A percentile compares a stretch with the other conserved stretches of the same genome.
These are phyloP conservation scores for Spirogloea muscicola DNA, from an alignment of 139 green algal species.

Conservation along the genomic window DNA sequence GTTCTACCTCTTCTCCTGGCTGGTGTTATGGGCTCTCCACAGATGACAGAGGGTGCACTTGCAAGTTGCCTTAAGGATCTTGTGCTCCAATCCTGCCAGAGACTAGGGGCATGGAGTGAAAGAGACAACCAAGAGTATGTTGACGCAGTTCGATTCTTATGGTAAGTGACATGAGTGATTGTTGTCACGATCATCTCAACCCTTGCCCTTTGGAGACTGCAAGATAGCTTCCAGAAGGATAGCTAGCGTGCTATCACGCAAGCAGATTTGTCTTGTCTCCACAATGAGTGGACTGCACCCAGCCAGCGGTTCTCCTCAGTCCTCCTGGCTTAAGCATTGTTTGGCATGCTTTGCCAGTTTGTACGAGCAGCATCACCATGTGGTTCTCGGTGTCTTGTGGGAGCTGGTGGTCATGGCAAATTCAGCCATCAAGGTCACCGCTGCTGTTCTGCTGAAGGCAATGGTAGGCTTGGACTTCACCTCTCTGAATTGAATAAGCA, in stretches of 20 bases:
- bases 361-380: conserved; percentile 28
- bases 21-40: conserved; percentile 28
- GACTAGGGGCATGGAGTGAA: conserved; percentile 17
- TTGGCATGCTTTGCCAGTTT: too few relatives aligned
- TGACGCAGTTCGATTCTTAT: conserved; percentile 36
- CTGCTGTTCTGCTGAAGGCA: conserved; percentile 25
- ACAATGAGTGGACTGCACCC: too few relatives aligned
- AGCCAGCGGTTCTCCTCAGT: too few relatives aligned
- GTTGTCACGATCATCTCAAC: too few relatives aligned
- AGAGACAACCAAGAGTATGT: conserved; percentile 29
- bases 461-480: too few relatives aligned
- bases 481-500: too few relatives aligned
- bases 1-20: conserved; percentile 43
- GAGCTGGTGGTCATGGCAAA: conserved; percentile 41
- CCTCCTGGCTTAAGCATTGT: too few relatives aligned
- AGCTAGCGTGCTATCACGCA: too few relatives aligned
- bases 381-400: conserved; percentile 33
- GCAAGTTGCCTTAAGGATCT: conserved; percentile 36
- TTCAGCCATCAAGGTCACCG: conserved; percentile 18
- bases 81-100: conserved; percentile 14
- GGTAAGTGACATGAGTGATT: too few relatives aligned
- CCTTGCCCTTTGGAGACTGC: too few relatives aligned
- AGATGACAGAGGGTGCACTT: conserved; percentile 28
- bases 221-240: too few relatives aligned
- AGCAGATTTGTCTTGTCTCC: too few relatives aligned